phyloP scores from a whole-genome alignment of 768 basidiomycete species.

The Mycena maculata region DNA sequence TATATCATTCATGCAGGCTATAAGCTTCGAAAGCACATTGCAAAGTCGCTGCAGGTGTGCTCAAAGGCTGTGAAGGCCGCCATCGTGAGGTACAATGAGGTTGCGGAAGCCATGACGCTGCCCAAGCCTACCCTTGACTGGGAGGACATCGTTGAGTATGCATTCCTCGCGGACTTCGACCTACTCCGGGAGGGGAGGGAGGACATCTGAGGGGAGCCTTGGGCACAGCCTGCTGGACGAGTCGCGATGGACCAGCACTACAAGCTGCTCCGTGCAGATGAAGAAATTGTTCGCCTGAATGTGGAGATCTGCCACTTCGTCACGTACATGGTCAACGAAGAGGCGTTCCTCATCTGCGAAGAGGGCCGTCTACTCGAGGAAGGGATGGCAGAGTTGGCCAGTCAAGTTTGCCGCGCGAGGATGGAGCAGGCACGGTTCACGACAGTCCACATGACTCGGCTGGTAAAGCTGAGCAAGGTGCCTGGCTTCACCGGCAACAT shows the following conservation, averaged over 20 bases:
- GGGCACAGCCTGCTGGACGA: conserved; percentile 33
- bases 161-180: conserved; percentile 39
- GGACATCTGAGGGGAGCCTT: conserved; percentile 26
- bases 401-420: not conserved
- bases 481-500: too few relatives aligned
- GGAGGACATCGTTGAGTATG: conserved; percentile 39
- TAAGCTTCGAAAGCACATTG: too few relatives aligned
- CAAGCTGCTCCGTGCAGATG: conserved; percentile 33
- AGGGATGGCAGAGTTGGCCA: not conserved
- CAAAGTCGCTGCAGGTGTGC: too few relatives aligned
- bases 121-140: conserved; percentile 24
- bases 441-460: not conserved
- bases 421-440: conserved; percentile 1
- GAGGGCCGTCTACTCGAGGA: not conserved
- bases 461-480: not conserved
- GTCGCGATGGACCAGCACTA: conserved; percentile 28
- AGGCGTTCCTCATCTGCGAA: not conserved
- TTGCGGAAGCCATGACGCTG: conserved; percentile 12
- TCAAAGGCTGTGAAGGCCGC: too few relatives aligned
- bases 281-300: conserved; percentile 5
- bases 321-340: too few relatives aligned
- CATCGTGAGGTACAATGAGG: not conserved
- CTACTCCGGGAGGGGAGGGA: conserved; percentile 19
- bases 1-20: too few relatives aligned
- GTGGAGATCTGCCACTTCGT: too few relatives aligned